Conservation (phyloP, 2,329 filamentous ascomycete species). For the Zelopaecilomyces penicillatus region DNA sequence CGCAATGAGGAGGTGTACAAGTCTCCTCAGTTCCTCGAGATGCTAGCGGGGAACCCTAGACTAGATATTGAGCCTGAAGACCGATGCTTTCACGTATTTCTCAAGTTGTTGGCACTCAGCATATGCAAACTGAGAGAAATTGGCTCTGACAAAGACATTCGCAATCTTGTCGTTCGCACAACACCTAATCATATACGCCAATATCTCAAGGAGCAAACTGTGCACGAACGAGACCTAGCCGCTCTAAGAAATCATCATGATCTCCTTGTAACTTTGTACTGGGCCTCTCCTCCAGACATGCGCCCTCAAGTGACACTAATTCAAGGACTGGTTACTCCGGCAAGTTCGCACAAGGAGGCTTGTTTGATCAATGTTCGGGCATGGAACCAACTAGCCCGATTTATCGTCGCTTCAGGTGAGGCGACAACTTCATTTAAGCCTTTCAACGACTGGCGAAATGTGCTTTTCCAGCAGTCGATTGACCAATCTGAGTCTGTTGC, state of each 20-base stretch:
- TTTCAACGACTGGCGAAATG: constrained; percentile 42
- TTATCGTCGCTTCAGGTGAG: constrained; percentile 41
- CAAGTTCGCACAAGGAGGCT: constrained; percentile 57
- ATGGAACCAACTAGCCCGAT: constrained; percentile 55
- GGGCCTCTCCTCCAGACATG: constrained; percentile 48
- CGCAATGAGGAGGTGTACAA: constrained; percentile 55
- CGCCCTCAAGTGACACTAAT: constrained; percentile 47
- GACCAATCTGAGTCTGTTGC: constrained; percentile 50
- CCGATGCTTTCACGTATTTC: constrained; percentile 57
- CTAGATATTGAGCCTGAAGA: constrained; percentile 47
- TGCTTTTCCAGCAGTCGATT: constrained; percentile 48
- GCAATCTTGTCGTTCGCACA: constrained; percentile 52
- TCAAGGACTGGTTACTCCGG: constrained; percentile 50
- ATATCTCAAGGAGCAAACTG: constrained; percentile 52
- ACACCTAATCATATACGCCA: constrained; percentile 59
- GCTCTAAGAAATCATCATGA: constrained; percentile 62
- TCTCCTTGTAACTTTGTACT: constrained; percentile 57
- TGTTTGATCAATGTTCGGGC: constrained; percentile 55
- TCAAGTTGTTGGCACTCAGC: constrained; percentile 53
- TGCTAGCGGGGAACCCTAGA: constrained; percentile 38
- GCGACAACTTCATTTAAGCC: constrained; percentile 41
- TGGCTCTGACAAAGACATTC: constrained; percentile 47
- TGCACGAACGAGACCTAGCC: constrained; percentile 53
- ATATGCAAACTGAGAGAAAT: constrained; percentile 42
- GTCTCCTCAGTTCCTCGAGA: constrained; percentile 53